Evolutionary conservation across 202 grass and related monocot species (phyloP), one percentile per base, ranked within the genome.

Genomic region (Hordeum pubiflorum): DNA sequence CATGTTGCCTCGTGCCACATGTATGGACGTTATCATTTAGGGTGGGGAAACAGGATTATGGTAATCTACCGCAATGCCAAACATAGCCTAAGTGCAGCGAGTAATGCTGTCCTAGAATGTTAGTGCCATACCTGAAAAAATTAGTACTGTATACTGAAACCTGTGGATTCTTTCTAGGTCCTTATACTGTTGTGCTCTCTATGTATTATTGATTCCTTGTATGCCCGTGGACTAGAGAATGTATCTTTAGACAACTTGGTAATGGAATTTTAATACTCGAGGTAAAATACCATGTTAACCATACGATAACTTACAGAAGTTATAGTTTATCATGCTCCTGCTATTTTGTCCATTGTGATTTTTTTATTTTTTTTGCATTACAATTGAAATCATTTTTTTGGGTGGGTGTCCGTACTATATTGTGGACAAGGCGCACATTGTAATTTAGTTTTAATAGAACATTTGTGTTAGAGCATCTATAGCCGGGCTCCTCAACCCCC

Each of bases 171-270:
- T 37, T 52, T 38, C 17, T 48, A 24, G 39, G 7, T 48, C 57
- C 48, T 78, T 37, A 46, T 78, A 66, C 4, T 72, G 33, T 60
- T 68, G 32, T 23, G 17, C 20, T 32, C 69, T 58, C 20, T 15
- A 48, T 33, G 52, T 79, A 78, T 21, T 22, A 4, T 31, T 64
- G 33, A 63, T 82, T 57, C 24, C 33, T 78, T 82, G 55, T 83
- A 23, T 84, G 69, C 40, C 24, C 32, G 37, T 34, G n/a, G 17
- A 33, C 26, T 82, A 36, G 23, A 18, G 78, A 63, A 88, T 76
- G 23, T 17, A 65, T 15, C 54, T 38, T 68, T n/a, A 9, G 10
- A 26, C 21, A 58, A 46, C n/a, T 43, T 65, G 18, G 23, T 77
- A 59, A 48, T 0, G 29, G 38, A 38, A 60, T 52, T 75, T 18